Evolutionary conservation across 2,329 filamentous ascomycete species (phyloP), one percentile per base, ranked within the genome.

Genomic region (Claviceps citrina): DNA sequence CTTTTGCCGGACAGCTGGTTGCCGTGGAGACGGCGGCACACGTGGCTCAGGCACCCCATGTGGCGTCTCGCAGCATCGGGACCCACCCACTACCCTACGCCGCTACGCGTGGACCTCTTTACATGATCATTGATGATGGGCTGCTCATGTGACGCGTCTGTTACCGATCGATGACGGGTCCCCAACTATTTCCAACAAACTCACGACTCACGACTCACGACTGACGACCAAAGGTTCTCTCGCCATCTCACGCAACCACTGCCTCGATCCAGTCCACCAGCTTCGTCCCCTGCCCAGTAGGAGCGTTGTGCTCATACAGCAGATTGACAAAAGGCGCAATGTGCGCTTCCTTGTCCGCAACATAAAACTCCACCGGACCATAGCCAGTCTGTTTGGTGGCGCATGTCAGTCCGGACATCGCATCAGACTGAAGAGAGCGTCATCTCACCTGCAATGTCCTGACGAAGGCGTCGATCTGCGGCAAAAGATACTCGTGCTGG

Each of bases 211-310:
- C n/a, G n/a, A n/a, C n/a, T n/a, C n/a, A n/a, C n/a, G n/a, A n/a
- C n/a, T n/a, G n/a, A n/a, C n/a, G n/a, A n/a, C n/a, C n/a, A n/a
- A n/a, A n/a, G n/a, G n/a, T n/a, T n/a, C n/a, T n/a, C n/a, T n/a
- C n/a, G n/a, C n/a, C n/a, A n/a, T n/a, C n/a, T 37, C 16, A 33
- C 12, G 28, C 27, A 18, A 43, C 7, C 7, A 44, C 13, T 7
- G 43, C 46, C 25, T 36, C 35, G 31, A 49, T 28, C 48, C 48
- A 50, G 7, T 37, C 27, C 33, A 48, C 44, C 13, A 50, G 34
- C 42, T 42, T 49, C 41, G 44, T 44, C 1, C 47, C 48, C 33
- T 50, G 48, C 13, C 43, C 36, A 2, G 47, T 50, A 31, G 48
- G 47, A 9, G 34, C 38, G 9, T 37, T 38, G 16, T 45, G 35